Conservation (phyloP, 2,329 filamentous ascomycete genomes). For the Exophiala xenobiotica region DNA sequence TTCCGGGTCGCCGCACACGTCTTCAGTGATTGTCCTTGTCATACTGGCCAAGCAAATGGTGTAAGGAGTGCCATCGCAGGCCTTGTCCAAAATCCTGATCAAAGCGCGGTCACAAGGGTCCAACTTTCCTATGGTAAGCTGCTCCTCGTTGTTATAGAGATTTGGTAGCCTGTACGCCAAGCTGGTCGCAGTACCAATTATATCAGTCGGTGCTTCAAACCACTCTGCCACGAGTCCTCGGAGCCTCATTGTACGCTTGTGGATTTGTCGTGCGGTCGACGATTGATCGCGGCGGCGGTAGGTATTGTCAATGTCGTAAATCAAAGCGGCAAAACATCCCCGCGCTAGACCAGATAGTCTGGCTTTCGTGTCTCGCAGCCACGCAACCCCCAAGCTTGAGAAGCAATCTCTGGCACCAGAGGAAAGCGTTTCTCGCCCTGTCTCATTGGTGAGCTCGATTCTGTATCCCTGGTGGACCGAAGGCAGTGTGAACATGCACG, state of each 20-base stretch:
- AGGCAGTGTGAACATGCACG: neutral
- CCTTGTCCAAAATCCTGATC: neutral
- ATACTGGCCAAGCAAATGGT: neutral
- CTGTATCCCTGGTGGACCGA: neutral
- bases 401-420: neutral
- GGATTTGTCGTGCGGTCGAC: neutral
- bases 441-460: neutral
- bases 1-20: neutral
- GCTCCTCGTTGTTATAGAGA: neutral
- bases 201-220: neutral
- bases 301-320: neutral
- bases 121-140: neutral
- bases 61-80: conserved; percentile 1
- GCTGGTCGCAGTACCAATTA: neutral
- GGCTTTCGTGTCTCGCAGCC: neutral
- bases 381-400: neutral
- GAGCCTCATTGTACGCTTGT: neutral
- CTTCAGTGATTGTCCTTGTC: neutral
- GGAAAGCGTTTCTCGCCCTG: neutral
- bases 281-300: neutral
- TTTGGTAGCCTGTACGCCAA: neutral
- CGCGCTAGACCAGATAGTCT: neutral
- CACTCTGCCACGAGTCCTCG: neutral
- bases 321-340: neutral
- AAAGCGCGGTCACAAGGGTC: neutral